These are phyloP conservation scores for Terana coerulea DNA, from an alignment of 768 basidiomycete species.

Conservation along the genomic window DNA sequence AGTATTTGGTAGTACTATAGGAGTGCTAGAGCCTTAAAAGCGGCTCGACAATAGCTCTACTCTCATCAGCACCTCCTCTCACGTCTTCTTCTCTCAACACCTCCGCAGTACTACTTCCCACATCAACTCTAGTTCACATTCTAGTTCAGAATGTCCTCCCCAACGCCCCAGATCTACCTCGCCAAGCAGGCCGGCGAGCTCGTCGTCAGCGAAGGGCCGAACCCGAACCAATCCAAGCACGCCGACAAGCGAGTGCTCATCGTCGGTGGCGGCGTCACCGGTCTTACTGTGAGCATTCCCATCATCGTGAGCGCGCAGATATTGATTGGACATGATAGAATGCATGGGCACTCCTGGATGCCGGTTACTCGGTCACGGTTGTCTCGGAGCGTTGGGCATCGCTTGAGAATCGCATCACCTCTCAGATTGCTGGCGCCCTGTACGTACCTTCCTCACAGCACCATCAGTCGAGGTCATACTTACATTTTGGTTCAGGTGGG, in stretches of 20 bases:
- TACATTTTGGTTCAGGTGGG: constrained; percentile 26
- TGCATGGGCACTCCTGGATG: constrained; percentile 32
- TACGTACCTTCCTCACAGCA: constrained; percentile 10
- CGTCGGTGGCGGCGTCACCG: constrained; percentile 21
- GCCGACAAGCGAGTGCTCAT: constrained; percentile 14
- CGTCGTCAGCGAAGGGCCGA: constrained; percentile 8
- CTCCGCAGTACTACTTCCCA: too few species aligned
- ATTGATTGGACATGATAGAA: constrained; percentile 1
- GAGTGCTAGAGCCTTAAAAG: too few species aligned
- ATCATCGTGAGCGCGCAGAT: neutral
- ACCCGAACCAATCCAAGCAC: constrained; percentile 4
- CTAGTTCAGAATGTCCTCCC: neutral
- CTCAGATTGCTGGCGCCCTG: constrained; percentile 22
- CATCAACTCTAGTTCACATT: too few species aligned
- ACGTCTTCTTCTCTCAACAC: too few species aligned
- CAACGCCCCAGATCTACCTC: constrained; percentile 10
- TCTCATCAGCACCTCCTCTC: too few species aligned
- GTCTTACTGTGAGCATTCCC: constrained; percentile 10
- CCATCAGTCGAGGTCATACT: neutral
- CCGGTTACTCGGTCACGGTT: constrained; percentile 33
- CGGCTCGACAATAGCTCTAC: too few species aligned
- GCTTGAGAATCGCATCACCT: constrained; percentile 17
- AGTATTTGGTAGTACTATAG: too few species aligned
- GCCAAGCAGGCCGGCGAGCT: constrained; percentile 11
- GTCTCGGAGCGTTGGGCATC: constrained; percentile 21